Evolutionary conservation across 768 basidiomycete species (phyloP).

Genomic region (Naganishia antarctica): DNA sequence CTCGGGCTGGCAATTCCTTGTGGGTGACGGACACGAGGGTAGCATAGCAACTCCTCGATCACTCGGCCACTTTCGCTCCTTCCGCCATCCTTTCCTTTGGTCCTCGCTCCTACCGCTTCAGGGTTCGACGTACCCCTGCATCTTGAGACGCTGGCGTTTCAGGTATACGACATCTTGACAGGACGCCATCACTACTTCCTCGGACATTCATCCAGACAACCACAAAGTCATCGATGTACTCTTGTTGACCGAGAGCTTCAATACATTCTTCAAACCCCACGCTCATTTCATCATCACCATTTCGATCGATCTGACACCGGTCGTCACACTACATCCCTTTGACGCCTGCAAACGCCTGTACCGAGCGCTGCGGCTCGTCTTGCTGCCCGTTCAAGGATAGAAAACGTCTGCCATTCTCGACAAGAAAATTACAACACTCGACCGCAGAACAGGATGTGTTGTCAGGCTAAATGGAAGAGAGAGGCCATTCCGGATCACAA

Average conservation of each 20-base stretch:
- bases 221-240: background rate
- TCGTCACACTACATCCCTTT: background rate
- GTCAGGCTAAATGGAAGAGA: constrained; percentile 78
- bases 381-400: no score
- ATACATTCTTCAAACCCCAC: background rate
- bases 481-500: constrained; percentile 98
- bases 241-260: background rate
- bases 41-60: no score
- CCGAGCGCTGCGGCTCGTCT: no score
- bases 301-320: background rate
- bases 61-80: no score
- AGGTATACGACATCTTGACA: background rate
- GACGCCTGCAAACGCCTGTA: background rate
- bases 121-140: no score
- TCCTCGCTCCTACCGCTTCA: background rate
- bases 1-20: no score
- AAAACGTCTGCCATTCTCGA: no score
- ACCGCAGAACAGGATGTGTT: constrained; percentile 54
- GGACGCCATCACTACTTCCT: background rate
- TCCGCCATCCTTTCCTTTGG: constrained; percentile 10
- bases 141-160: constrained; percentile 16
- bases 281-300: background rate
- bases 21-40: no score
- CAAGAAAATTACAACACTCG: background rate
- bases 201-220: background rate